Evolutionary conservation across 1,284 basidiomycete species (phyloP), one percentile per base, ranked within the genome.

Genomic region (Melampsora occidentalis): DNA sequence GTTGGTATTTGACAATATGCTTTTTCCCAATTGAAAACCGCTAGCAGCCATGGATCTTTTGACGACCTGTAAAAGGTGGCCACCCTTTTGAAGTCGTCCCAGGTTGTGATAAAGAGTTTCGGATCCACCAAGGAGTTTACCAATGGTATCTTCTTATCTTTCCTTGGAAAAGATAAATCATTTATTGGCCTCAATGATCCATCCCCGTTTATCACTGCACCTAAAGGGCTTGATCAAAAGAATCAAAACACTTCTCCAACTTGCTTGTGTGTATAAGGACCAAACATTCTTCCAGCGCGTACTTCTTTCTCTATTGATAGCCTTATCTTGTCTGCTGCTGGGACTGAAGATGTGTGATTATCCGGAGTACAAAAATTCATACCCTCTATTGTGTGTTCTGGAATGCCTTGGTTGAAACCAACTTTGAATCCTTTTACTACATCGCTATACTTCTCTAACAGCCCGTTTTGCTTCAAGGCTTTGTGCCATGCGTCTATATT

Each of bases 341-440:
- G n/a, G n/a, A n/a, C n/a, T n/a, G n/a, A 18, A 67, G n/a, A n/a
- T n/a, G n/a, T n/a, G n/a, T n/a, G n/a, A n/a, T n/a, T n/a, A n/a
- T n/a, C n/a, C n/a, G n/a, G 31, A 67, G 25, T 10, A 22, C 18
- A 12, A 20, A 18, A 12, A 39, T 39, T 46, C 28, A 5, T 48
- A 67, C 39, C 31, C 20, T 42, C 10, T 42, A 66, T 35, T 5
- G 9, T 42, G 64, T 66, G 64, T 6, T 66, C 28, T 10, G 64
- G 64, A 14, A 66, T 66, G 22, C 64, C 64, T 66, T 66, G 64
- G 20, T 4, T 7, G 64, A 66, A 66, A 4, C 64, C 64, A 7
- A 12, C 5, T n/a, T 7, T 6, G 12, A 66, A 42, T 7, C 64
- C 64, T 18, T 66, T 16, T 39, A 66, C 16, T 10, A 66, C 64